Evolutionary conservation across 495 filamentous ascomycete species (phyloP), one percentile per base, ranked within the genome.

Genomic region (Neurospora discreta): DNA sequence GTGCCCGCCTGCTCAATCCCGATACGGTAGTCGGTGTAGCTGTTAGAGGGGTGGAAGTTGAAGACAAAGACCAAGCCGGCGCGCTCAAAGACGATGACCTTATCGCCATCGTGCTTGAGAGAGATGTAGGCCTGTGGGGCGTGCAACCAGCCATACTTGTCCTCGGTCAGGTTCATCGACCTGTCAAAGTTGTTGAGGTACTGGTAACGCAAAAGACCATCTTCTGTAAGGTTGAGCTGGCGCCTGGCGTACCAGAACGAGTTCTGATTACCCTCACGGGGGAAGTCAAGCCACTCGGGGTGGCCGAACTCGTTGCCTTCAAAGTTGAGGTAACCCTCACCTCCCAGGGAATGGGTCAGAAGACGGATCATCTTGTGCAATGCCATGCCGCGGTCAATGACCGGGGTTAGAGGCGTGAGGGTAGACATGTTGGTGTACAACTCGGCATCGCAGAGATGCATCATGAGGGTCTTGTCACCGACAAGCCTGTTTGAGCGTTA

Each of bases 261-360:
- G 81, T 98, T 98, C 77, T 91, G 82, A 85, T 99, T 99, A 67
- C 96, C 95, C 73, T 87, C 94, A 39, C 95, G 91, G 13, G 95
- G 95, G 82, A 99, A 99, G 80, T 99, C 95, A 71, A 99, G 93
- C 95, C 95, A 99, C 84, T 99, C 95, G 0, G 95, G 95, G 80
- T 99, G 95, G 1, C 95, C 95, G 80, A 99, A 99, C 80, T 99
- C 95, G 81, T 99, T 99, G 73, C 95, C 95, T 81, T 97, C 93
- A 77, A 99, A 99, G 83, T 98, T 98, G 70, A 98, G 93, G 77
- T 96, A 99, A 44, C 94, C 95, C 81, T 99, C 95, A 73, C 95
- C 95, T 69, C 96, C 95, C n/a, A 99, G 88, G 39, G 84, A 89
- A 81, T 99, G 96, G 30, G 95, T 99, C 71, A 98, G 83, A 9